Conservation (phyloP, 2,329 filamentous ascomycete species). For the Myriosclerotinia duriaeana region DNA sequence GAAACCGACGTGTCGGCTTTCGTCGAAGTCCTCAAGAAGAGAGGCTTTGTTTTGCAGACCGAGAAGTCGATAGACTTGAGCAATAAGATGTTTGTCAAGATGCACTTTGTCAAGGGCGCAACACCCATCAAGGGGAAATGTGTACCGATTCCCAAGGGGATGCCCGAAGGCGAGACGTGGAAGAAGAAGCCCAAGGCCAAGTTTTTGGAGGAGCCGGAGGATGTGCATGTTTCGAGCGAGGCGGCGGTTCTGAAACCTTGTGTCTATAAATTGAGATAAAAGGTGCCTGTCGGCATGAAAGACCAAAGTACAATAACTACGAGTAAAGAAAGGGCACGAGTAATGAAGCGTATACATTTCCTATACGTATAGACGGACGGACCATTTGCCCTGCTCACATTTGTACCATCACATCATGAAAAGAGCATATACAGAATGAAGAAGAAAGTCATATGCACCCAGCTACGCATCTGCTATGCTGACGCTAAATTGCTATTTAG, state of each 20-base stretch:
- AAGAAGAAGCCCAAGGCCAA: constrained; percentile 76
- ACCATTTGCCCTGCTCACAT: not conserved
- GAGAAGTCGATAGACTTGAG: constrained; percentile 68
- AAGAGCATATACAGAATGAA: not conserved
- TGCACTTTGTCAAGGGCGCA: constrained; percentile 88
- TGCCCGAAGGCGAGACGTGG: constrained; percentile 59
- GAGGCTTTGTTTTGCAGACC: constrained; percentile 81
- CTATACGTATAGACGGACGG: not conserved
- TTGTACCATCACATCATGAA: not conserved
- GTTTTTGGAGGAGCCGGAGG: constrained; percentile 61
- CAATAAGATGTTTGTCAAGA: constrained; percentile 98
- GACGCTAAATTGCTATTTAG: constrained; percentile 2
- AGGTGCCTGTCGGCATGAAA: too few relatives aligned
- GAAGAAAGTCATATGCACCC: not conserved
- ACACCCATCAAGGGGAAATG: constrained; percentile 75
- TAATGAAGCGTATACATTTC: not conserved
- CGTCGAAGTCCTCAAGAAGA: constrained; percentile 73
- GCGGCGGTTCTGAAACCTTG: constrained; percentile 79
- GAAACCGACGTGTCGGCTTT: constrained; percentile 89
- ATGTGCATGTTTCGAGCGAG: constrained; percentile 63
- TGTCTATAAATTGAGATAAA: constrained; percentile 79
- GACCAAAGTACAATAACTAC: not conserved
- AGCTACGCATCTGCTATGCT: constrained; percentile 13
- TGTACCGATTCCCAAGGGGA: constrained; percentile 45
- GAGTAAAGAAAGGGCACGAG: not conserved